These are phyloP conservation scores for Didymella segeticola DNA, from an alignment of 2,329 filamentous ascomycete species.

Conservation along the genomic window DNA sequence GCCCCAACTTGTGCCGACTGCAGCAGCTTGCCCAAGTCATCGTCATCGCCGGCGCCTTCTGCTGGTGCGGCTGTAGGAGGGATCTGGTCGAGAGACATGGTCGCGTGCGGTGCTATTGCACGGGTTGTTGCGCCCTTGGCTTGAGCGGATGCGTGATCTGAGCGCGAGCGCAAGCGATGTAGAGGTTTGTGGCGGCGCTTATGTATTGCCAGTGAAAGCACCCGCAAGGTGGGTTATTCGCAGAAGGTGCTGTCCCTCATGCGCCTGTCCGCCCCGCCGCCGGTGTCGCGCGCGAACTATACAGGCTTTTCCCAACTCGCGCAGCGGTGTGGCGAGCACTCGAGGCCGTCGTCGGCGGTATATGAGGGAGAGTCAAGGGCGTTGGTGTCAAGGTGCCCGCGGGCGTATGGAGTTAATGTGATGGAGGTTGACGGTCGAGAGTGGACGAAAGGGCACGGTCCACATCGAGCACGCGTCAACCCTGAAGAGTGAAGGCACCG, in stretches of 20 bases:
- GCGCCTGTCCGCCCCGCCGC: conserved; percentile 22
- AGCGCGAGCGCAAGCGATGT: not conserved
- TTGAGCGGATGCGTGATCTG: not conserved
- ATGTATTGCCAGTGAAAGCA: conserved; percentile 19
- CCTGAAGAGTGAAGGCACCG: not conserved
- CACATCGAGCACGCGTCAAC: conserved; percentile 5
- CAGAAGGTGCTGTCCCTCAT: conserved; percentile 30
- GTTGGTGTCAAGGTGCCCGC: conserved; percentile 19
- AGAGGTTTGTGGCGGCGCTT: conserved; percentile 2
- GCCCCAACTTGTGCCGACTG: conserved; percentile 28
- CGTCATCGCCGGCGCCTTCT: conserved; percentile 28
- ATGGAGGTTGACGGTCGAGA: conserved; percentile 11
- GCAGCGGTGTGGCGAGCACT: not conserved
- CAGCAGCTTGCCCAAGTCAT: conserved; percentile 31
- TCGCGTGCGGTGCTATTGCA: conserved; percentile 24
- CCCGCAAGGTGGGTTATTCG: conserved; percentile 23
- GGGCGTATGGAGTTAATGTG: conserved; percentile 19
- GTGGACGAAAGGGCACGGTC: not conserved
- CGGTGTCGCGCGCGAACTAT: conserved; percentile 4
- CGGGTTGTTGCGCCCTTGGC: not conserved
- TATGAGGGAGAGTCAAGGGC: not conserved
- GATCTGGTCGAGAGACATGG: conserved; percentile 31
- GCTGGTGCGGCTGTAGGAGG: conserved; percentile 16
- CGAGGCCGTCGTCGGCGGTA: not conserved
- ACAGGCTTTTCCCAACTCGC: not conserved